A percentile compares a stretch with the other conserved stretches of the same genome.
Evolutionary conservation across 2,329 filamentous ascomycete genomes (phyloP).

Genomic region (Exophiala lecanii-corni): DNA sequence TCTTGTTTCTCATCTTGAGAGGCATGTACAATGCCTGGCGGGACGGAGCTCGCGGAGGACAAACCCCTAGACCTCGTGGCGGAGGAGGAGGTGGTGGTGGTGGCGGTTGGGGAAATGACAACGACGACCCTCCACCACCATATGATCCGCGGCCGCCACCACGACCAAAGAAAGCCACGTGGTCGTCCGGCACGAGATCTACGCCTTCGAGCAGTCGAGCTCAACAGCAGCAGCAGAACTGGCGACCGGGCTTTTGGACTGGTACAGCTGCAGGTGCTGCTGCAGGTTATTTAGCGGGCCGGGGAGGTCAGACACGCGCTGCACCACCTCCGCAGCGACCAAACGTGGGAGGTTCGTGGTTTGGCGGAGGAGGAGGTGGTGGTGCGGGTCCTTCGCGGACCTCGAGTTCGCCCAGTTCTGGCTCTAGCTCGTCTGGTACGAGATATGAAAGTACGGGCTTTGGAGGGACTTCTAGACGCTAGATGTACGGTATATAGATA

Average conservation of each 20-base stretch:
- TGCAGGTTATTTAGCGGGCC: slow-evolving; percentile 40
- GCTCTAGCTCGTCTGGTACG: slow-evolving; percentile 27
- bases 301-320: slow-evolving; percentile 26
- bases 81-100: slow-evolving; percentile 25
- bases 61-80: slow-evolving; percentile 9
- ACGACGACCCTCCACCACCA: slow-evolving; percentile 38
- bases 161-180: slow-evolving; percentile 35
- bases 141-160: slow-evolving; percentile 34
- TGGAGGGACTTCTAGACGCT: slow-evolving; percentile 41
- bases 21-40: slow-evolving; percentile 28
- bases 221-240: slow-evolving; percentile 30
- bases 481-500: slow-evolving; percentile 12
- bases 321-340: slow-evolving; percentile 15
- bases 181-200: slow-evolving; percentile 24
- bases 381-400: slow-evolving; percentile 29
- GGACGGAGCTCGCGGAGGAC: slow-evolving; percentile 22
- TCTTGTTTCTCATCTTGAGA: slow-evolving; percentile 29
- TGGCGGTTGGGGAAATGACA: slow-evolving; percentile 31
- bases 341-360: slow-evolving; percentile 10
- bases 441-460: slow-evolving; percentile 41
- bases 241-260: slow-evolving; percentile 46
- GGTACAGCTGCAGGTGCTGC: slow-evolving; percentile 40
- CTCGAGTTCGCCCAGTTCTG: slow-evolving; percentile 15
- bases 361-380: slow-evolving; percentile 25
- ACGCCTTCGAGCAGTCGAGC: slow-evolving; percentile 5